Conservation (phyloP, 306 rosid genomes). For the Corylus americana region DNA sequence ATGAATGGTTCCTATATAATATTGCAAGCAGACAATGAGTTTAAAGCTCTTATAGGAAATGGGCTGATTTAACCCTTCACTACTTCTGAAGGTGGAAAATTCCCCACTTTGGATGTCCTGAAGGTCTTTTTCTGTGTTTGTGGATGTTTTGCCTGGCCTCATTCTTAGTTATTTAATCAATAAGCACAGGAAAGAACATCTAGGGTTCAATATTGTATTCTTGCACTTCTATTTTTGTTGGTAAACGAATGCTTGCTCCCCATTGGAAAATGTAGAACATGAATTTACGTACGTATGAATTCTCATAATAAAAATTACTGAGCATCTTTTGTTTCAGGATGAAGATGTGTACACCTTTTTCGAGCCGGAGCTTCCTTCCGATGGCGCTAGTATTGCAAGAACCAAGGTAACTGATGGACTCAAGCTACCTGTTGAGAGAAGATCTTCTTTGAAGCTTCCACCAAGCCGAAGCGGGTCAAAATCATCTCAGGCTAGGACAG, state of each 20-base stretch:
- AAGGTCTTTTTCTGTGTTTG: not conserved
- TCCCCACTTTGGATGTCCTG: not conserved
- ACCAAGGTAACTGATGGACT: constrained; percentile 52
- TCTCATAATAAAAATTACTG: not conserved
- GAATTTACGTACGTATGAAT: not conserved
- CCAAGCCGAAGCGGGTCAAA: constrained; percentile 48
- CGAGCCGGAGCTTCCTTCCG: constrained; percentile 81
- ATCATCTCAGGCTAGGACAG: constrained; percentile 53
- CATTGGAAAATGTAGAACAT: not conserved
- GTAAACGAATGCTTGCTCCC: not conserved
- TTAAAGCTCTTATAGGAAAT: not conserved
- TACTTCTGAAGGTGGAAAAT: not conserved
- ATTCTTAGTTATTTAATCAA: not conserved
- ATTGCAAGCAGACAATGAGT: not conserved
- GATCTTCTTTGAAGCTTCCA: constrained; percentile 51
- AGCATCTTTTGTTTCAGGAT: constrained; percentile 56
- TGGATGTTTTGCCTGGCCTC: not conserved
- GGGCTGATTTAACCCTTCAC: not conserved
- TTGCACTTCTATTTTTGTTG: not conserved
- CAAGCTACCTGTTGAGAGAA: constrained; percentile 56
- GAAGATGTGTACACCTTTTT: constrained; percentile 92
- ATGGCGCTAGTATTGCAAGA: constrained; percentile 44
- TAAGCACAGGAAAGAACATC: not conserved
- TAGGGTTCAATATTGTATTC: not conserved
- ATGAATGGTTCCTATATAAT: not conserved